These are phyloP conservation scores for Pseudopithomyces chartarum DNA, from an alignment of 2,329 filamentous ascomycete genomes.

Conservation along the genomic window DNA sequence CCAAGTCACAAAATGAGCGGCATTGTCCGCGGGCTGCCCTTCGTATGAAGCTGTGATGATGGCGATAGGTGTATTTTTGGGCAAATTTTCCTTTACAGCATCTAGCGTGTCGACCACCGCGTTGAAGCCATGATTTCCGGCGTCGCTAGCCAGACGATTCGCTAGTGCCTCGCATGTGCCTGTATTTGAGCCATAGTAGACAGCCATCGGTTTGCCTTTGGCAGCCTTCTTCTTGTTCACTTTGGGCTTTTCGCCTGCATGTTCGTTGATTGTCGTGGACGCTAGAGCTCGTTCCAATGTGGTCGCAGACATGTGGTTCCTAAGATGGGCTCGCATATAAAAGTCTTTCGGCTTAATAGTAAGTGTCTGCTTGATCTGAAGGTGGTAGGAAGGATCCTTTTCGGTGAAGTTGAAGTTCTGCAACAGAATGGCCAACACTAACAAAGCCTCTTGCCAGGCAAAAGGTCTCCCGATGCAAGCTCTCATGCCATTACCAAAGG, in stretches of 20 bases:
- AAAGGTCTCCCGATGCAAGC: slow-evolving; percentile 61
- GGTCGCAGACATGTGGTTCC: slow-evolving; percentile 6
- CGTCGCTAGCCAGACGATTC: slow-evolving; percentile 42
- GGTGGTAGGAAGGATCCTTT: slow-evolving; percentile 51
- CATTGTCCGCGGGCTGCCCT: slow-evolving; percentile 51
- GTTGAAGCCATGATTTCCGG: slow-evolving; percentile 42
- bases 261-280: not conserved
- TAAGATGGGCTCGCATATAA: slow-evolving; percentile 27
- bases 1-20: slow-evolving; percentile 50
- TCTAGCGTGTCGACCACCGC: slow-evolving; percentile 45
- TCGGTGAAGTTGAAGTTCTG: slow-evolving; percentile 52
- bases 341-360: slow-evolving; percentile 49
- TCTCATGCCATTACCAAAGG: slow-evolving; percentile 60
- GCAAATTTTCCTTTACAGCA: slow-evolving; percentile 37
- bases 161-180: slow-evolving; percentile 51
- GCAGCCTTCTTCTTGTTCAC: slow-evolving; percentile 13
- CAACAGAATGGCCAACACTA: slow-evolving; percentile 51
- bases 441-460: slow-evolving; percentile 59
- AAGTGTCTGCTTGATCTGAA: slow-evolving; percentile 51
- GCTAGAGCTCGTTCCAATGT: not conserved
- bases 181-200: slow-evolving; percentile 49
- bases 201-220: slow-evolving; percentile 38
- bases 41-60: slow-evolving; percentile 51
- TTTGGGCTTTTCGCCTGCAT: not conserved
- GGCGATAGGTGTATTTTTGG: slow-evolving; percentile 43